Conservation (phyloP, 2,329 filamentous ascomycete genomes). For the Sporothrix curviconia region DNA sequence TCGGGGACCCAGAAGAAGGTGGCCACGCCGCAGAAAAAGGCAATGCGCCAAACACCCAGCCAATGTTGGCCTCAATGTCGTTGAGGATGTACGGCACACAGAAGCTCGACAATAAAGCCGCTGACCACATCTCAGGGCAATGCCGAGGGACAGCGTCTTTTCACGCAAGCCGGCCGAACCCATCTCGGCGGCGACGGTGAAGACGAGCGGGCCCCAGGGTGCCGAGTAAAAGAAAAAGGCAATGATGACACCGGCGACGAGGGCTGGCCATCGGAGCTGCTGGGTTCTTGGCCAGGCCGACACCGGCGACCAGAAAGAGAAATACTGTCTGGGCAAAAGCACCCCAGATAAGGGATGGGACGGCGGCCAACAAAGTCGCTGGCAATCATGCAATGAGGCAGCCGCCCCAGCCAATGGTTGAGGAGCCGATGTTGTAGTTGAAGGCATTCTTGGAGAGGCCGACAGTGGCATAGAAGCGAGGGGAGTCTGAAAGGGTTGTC, state of each 20-base stretch:
- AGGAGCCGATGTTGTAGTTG: conserved; percentile 13
- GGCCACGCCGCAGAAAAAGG: neutral
- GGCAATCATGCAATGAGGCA: conserved; percentile 11
- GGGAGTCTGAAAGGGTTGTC: too few species aligned
- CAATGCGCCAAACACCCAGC: conserved; percentile 13
- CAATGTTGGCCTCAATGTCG: conserved; percentile 13
- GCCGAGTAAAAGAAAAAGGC: conserved; percentile 13
- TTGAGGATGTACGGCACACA: conserved; percentile 12
- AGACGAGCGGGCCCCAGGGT: conserved; percentile 3
- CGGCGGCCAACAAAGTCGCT: conserved; percentile 13
- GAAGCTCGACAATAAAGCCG: conserved; percentile 9
- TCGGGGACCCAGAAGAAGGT: conserved; percentile 9
- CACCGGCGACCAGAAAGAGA: conserved; percentile 6
- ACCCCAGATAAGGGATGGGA: conserved; percentile 2
- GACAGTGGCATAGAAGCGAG: conserved; percentile 11
- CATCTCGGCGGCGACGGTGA: conserved; percentile 8
- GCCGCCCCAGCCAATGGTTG: conserved; percentile 9
- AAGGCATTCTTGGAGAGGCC: conserved; percentile 10
- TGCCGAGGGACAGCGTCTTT: conserved; percentile 11
- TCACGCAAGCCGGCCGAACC: conserved; percentile 6
- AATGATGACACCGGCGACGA: conserved; percentile 10
- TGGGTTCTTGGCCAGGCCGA: conserved; percentile 6
- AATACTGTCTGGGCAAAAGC: conserved; percentile 8
- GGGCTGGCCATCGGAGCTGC: conserved; percentile 1
- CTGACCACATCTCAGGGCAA: conserved; percentile 11